Conservation (phyloP, 139 green algal species). For the Microglena sp. region DNA sequence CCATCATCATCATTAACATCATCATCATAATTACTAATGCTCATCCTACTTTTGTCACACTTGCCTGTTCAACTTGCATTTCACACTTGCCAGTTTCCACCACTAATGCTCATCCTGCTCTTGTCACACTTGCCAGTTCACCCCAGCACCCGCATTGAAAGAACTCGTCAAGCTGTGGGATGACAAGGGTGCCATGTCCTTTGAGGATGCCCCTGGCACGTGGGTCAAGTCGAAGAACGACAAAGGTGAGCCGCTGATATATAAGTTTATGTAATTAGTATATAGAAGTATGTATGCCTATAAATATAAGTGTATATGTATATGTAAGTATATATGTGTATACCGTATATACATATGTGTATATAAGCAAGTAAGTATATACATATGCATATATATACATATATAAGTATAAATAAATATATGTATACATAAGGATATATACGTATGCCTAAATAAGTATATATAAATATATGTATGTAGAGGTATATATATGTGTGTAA, state of each 20-base stretch:
- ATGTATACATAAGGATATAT: no score
- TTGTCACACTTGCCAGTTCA: neutral
- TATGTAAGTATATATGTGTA: neutral
- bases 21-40: no score
- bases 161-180: slow-evolving; percentile 11
- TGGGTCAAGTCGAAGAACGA: slow-evolving; percentile 25
- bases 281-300: neutral
- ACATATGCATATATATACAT: no score
- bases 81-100: neutral
- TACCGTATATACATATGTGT: neutral
- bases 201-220: slow-evolving; percentile 24
- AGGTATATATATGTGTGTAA: no score
- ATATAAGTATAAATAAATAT: no score
- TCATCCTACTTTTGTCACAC: neutral
- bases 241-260: slow-evolving; percentile 7
- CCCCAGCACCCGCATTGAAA: neutral
- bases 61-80: neutral
- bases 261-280: neutral
- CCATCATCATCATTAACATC: no score
- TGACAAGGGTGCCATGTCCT: slow-evolving; percentile 11
- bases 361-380: neutral
- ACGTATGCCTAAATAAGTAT: no score
- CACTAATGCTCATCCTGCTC: neutral
- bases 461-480: no score
- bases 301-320: neutral